These are phyloP conservation scores for Fusarium torreyae DNA, from an alignment of 2,329 filamentous ascomycete species.

Conservation along the genomic window DNA sequence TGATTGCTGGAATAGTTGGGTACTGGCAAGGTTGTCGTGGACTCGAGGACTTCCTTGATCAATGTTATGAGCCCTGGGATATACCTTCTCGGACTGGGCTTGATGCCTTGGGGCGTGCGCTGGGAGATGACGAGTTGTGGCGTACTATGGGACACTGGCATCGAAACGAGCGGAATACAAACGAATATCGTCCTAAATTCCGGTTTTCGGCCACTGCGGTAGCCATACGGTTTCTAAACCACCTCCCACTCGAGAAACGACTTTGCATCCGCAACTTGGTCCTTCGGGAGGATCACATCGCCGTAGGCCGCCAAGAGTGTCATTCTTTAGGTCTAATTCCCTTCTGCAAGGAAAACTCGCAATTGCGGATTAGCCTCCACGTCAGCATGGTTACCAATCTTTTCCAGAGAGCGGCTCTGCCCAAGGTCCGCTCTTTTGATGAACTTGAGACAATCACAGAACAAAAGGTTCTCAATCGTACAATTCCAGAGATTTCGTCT, in stretches of 20 bases:
- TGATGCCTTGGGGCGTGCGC: background rate
- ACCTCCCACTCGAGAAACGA: background rate
- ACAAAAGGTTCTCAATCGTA: accelerated
- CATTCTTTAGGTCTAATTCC: slow-evolving; percentile 16
- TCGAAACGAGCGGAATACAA: accelerated
- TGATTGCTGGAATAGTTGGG: background rate
- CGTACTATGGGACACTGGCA: accelerated
- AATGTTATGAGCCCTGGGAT: background rate
- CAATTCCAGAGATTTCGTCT: background rate
- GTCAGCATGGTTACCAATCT: slow-evolving; percentile 1
- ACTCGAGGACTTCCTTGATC: background rate
- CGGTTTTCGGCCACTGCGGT: slow-evolving; percentile 11
- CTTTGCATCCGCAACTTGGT: background rate
- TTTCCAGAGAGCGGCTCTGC: background rate
- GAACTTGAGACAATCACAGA: accelerated
- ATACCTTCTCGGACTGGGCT: background rate
- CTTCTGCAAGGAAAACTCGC: slow-evolving; percentile 12
- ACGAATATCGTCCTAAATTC: background rate
- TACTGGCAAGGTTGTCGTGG: accelerated
- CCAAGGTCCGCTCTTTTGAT: background rate
- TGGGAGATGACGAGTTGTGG: background rate
- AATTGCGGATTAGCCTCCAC: background rate
- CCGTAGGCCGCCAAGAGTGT: background rate
- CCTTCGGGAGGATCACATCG: background rate
- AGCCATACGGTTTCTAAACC: slow-evolving; percentile 1